Conservation (phyloP, 2,329 filamentous ascomycete species). For the Cytospora chrysosperma region DNA sequence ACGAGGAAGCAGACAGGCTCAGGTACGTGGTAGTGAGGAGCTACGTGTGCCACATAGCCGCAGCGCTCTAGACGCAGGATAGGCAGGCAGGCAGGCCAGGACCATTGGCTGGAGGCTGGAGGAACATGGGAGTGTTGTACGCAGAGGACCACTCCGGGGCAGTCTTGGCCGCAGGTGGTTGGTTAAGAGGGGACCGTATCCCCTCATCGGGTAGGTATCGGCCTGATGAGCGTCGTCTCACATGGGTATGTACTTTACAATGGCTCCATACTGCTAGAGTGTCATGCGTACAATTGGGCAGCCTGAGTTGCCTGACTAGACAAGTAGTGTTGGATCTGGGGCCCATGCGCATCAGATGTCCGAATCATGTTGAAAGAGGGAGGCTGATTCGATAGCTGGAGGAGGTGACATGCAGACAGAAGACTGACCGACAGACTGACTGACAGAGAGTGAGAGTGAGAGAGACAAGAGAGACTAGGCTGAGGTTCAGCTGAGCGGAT, state of each 20-base stretch:
- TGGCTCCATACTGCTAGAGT: slow-evolving; percentile 16
- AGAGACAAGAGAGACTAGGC: background rate
- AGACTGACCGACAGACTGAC: no score
- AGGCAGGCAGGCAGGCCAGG: background rate
- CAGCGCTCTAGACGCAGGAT: slow-evolving; percentile 2
- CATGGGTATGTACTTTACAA: background rate
- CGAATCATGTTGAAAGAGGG: slow-evolving; percentile 1
- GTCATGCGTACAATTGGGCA: background rate
- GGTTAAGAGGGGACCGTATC: background rate
- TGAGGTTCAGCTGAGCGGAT: slow-evolving; percentile 19
- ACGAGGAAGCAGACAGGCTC: slow-evolving; percentile 8
- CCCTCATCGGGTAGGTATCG: background rate
- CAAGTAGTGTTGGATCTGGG: slow-evolving; percentile 9
- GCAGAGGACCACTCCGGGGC: slow-evolving; percentile 8
- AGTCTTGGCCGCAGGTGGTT: slow-evolving; percentile 13
- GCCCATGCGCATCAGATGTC: slow-evolving; percentile 11
- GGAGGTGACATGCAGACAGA: background rate
- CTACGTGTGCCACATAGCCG: slow-evolving; percentile 18
- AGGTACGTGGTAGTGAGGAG: slow-evolving; percentile 6
- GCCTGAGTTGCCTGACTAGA: background rate
- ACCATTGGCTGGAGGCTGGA: slow-evolving; percentile 20
- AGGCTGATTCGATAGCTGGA: slow-evolving; percentile 3
- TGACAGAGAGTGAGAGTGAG: no score
- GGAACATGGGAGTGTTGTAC: slow-evolving; percentile 9
- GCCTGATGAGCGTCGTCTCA: slow-evolving; percentile 3